phyloP scores from a whole-genome alignment of 257 asterid genomes.

The Solanum medicagineum region DNA sequence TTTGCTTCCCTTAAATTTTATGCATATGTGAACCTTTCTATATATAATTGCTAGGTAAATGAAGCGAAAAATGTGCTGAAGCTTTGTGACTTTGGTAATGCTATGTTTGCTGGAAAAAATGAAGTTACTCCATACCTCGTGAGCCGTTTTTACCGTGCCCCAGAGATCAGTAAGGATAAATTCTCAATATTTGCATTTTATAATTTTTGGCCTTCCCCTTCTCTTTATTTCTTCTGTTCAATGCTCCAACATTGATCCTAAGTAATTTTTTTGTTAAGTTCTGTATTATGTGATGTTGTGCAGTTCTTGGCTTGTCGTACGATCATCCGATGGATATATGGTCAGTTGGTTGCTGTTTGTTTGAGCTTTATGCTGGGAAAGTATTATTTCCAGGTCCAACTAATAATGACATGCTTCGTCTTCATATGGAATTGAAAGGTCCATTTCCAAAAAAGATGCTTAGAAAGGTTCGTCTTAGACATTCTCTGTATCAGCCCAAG shows the following conservation, averaged over 20 bases:
- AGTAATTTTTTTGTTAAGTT: background rate
- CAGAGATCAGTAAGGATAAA: conserved; percentile 79
- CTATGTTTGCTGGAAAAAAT: conserved; percentile 99
- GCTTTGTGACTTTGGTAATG: conserved; percentile 97
- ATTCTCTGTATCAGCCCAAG: background rate
- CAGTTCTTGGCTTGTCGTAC: conserved; percentile 86
- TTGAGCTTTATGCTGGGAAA: conserved; percentile 91
- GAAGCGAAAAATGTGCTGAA: conserved; percentile 87
- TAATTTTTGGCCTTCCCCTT: background rate
- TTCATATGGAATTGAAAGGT: conserved; percentile 94
- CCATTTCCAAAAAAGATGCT: conserved; percentile 95
- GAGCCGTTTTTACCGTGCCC: conserved; percentile 98
- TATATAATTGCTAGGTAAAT: conserved; percentile 48
- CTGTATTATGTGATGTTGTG: background rate
- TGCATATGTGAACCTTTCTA: background rate
- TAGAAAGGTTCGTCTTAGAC: conserved; percentile 52
- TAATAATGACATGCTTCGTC: conserved; percentile 98
- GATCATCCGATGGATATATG: conserved; percentile 98
- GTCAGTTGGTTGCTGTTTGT: conserved; percentile 98
- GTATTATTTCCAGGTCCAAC: conserved; percentile 90
- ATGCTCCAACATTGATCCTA: background rate
- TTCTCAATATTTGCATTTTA: background rate
- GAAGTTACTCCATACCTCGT: conserved; percentile 97
- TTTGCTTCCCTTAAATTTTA: background rate
- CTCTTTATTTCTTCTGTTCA: background rate